phyloP scores from a whole-genome alignment of 2,329 filamentous ascomycete species.

The Ceratocystis ficicola region DNA sequence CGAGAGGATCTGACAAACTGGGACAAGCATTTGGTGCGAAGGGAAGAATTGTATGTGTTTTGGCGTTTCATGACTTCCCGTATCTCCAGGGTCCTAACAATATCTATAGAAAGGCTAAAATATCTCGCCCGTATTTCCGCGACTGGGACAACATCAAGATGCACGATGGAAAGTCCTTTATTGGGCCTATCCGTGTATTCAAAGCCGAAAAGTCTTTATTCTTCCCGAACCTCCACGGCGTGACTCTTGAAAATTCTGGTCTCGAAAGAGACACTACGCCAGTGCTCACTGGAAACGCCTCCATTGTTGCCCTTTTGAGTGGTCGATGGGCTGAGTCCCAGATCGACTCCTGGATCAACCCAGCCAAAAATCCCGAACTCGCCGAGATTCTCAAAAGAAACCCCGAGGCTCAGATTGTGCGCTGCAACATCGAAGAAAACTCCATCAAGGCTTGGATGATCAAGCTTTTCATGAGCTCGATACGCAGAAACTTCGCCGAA shows the following conservation, averaged over 20 bases:
- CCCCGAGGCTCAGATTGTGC: constrained; percentile 59
- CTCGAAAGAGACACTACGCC: constrained; percentile 58
- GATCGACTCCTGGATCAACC: constrained; percentile 56
- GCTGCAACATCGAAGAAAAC: constrained; percentile 82
- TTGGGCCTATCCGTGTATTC: constrained; percentile 75
- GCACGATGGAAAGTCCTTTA: constrained; percentile 84
- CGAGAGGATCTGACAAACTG: constrained; percentile 73
- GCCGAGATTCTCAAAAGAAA: constrained; percentile 46
- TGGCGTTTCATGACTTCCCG: neutral
- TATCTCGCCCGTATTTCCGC: constrained; percentile 83
- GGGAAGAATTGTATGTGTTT: constrained; percentile 56
- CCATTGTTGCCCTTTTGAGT: constrained; percentile 70
- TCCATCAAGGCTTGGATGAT: constrained; percentile 50
- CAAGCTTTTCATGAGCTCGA: constrained; percentile 41
- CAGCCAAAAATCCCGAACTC: constrained; percentile 56
- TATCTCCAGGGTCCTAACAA: neutral
- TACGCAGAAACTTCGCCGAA: constrained; percentile 40
- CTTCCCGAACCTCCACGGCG: constrained; percentile 83
- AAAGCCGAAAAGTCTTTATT: constrained; percentile 69
- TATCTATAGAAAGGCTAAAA: constrained; percentile 51
- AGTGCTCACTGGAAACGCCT: constrained; percentile 58
- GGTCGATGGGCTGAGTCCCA: constrained; percentile 79
- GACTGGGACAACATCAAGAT: constrained; percentile 79
- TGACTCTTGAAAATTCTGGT: constrained; percentile 53
- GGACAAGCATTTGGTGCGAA: constrained; percentile 66